Conservation (phyloP, 306 rosid species). For the Citrullus colocynthis region DNA sequence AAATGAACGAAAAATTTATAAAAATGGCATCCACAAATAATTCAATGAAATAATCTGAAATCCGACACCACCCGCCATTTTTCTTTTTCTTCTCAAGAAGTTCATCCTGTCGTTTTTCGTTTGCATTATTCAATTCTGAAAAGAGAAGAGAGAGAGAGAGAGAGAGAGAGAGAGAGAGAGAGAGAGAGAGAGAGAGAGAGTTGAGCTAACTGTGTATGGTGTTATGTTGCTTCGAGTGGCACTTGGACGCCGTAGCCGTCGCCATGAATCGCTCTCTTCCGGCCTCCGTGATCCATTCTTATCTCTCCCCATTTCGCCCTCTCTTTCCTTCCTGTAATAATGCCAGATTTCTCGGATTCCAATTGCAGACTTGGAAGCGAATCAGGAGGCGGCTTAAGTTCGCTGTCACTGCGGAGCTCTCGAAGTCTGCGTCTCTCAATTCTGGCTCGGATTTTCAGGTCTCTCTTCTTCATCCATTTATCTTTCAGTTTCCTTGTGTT, state of each 20-base stretch:
- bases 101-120: constrained; percentile 18
- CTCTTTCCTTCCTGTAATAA: constrained; percentile 21
- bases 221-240: constrained; percentile 48
- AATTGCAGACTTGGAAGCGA: constrained; percentile 28
- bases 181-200: background rate
- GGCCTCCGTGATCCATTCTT: constrained; percentile 10
- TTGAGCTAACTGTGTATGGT: constrained; percentile 23
- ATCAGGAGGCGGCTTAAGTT: constrained; percentile 40
- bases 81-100: background rate
- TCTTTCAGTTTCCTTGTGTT: background rate
- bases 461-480: background rate
- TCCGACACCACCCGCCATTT: constrained; percentile 10
- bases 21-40: background rate
- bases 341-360: constrained; percentile 20
- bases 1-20: background rate
- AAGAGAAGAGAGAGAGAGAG: background rate
- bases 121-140: background rate
- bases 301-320: constrained; percentile 22
- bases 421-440: constrained; percentile 29
- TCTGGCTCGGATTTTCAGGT: constrained; percentile 67
- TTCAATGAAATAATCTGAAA: background rate
- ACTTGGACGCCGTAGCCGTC: constrained; percentile 41
- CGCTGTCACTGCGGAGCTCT: constrained; percentile 49
- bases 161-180: background rate
- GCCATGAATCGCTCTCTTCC: constrained; percentile 29